These are phyloP conservation scores for Flaveria trinervia DNA, from an alignment of 129 eudicot genomes.

Conservation along the genomic window DNA sequence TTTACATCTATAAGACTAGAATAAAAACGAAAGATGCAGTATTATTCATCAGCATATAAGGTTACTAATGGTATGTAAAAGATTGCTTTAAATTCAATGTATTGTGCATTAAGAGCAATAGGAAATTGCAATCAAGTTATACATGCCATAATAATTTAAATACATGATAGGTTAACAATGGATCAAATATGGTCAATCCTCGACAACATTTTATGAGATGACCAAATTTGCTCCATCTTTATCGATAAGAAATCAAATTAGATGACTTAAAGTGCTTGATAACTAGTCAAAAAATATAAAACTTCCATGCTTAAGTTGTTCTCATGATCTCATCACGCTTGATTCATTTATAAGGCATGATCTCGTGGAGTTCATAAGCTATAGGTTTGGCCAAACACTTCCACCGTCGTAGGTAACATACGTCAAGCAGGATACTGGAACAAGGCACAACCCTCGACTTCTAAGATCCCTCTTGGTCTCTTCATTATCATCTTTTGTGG, in stretches of 20 bases:
- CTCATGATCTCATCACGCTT: constrained; percentile 6
- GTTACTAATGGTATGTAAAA: no score
- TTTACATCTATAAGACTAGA: no score
- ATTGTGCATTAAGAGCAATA: not conserved
- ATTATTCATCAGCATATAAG: no score
- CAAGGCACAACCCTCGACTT: constrained; percentile 87
- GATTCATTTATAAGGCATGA: constrained; percentile 14
- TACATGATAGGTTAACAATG: constrained; percentile 32
- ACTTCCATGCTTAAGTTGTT: constrained; percentile 16
- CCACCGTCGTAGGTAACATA: constrained; percentile 76
- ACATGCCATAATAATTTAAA: not conserved
- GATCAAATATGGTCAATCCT: constrained; percentile 69
- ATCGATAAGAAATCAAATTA: not conserved
- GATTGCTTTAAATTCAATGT: no score
- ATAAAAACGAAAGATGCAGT: no score
- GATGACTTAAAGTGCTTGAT: constrained; percentile 14
- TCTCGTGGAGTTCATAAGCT: constrained; percentile 28
- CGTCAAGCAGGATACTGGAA: constrained; percentile 76
- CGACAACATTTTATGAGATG: constrained; percentile 27
- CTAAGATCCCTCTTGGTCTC: constrained; percentile 53
- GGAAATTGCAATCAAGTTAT: not conserved
- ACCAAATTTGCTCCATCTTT: constrained; percentile 66
- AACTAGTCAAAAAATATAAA: constrained; percentile 12
- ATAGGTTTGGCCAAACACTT: constrained; percentile 62
- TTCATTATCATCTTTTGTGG: constrained; percentile 43